Percentiles rank a stretch among this genome's conserved stretches.
Conservation (phyloP, 257 asterid genomes). For the Buddleja alternifolia region DNA sequence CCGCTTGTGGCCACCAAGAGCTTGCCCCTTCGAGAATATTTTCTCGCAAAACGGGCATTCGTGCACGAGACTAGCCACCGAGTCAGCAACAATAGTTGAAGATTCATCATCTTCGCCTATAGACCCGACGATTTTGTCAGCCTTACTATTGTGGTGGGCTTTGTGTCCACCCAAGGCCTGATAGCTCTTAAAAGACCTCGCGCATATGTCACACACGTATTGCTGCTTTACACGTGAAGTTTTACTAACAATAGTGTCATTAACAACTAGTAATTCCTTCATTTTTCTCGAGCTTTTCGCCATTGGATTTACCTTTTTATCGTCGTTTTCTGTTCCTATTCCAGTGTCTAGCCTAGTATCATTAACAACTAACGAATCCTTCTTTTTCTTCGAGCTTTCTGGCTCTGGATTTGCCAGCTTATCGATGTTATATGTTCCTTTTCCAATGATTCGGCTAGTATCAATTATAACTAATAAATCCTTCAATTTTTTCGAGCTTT, state of each 20-base stretch:
- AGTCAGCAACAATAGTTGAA: not conserved
- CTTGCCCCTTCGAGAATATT: slow-evolving; percentile 41
- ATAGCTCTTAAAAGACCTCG: slow-evolving; percentile 31
- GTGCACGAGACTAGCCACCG: slow-evolving; percentile 5
- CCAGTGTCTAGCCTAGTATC: too few relatives aligned
- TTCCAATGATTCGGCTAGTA: too few relatives aligned
- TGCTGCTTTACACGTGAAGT: too few relatives aligned
- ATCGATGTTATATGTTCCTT: too few relatives aligned
- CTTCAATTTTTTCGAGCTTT: not conserved
- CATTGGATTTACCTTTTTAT: not conserved
- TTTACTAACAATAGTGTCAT: too few relatives aligned
- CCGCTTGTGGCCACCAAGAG: slow-evolving; percentile 49
- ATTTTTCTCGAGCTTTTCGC: not conserved
- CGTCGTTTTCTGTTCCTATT: too few relatives aligned
- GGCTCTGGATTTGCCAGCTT: not conserved
- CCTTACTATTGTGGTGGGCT: slow-evolving; percentile 36
- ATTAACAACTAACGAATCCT: not conserved
- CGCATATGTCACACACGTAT: slow-evolving; percentile 31
- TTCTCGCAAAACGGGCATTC: slow-evolving; percentile 33
- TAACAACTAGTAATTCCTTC: too few relatives aligned
- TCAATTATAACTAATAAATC: too few relatives aligned
- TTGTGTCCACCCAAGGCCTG: slow-evolving; percentile 50
- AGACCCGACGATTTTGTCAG: not conserved
- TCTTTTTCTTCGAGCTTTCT: not conserved
- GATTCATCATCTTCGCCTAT: not conserved